Conservation (phyloP, 2,329 filamentous ascomycete species). For the Chaetomium strumarium region DNA sequence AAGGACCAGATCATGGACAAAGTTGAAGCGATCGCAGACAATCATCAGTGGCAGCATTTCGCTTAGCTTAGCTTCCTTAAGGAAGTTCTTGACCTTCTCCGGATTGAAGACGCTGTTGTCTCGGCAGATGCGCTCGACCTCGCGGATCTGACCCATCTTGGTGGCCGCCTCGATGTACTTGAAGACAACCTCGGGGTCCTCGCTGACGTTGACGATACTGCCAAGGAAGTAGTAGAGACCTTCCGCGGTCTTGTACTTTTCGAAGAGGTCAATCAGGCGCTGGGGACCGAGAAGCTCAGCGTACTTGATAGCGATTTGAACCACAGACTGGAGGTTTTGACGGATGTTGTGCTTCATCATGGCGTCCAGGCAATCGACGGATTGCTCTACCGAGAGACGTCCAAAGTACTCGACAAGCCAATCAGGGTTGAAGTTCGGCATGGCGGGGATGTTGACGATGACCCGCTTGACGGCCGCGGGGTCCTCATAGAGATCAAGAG, state of each 20-base stretch:
- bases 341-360: conserved; percentile 97
- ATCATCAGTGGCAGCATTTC: conserved; percentile 97
- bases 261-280: conserved; percentile 84
- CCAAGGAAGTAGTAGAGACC: conserved; percentile 98
- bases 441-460: conserved; percentile 72
- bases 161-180: conserved; percentile 99
- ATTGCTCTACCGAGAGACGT: conserved; percentile 90
- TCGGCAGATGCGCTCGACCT: conserved; percentile 94
- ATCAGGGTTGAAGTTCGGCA: conserved; percentile 81
- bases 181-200: conserved; percentile 94
- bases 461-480: conserved; percentile 85
- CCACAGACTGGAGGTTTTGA: conserved; percentile 89
- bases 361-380: conserved; percentile 85
- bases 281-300: conserved; percentile 88
- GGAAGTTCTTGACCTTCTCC: conserved; percentile 98
- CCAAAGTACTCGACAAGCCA: conserved; percentile 93
- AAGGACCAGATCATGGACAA: conserved; percentile 91
- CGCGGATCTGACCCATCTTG: conserved; percentile 85
- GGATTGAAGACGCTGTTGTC: conserved; percentile 87
- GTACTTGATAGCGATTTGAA: conserved; percentile 96
- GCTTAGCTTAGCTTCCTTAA: conserved; percentile 88
- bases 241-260: conserved; percentile 96
- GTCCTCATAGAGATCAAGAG: conserved; percentile 92
- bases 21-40: conserved; percentile 98
- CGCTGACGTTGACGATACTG: conserved; percentile 93